phyloP scores from a whole-genome alignment of 129 eudicot genomes.

The Chrysanthemum seticuspe region DNA sequence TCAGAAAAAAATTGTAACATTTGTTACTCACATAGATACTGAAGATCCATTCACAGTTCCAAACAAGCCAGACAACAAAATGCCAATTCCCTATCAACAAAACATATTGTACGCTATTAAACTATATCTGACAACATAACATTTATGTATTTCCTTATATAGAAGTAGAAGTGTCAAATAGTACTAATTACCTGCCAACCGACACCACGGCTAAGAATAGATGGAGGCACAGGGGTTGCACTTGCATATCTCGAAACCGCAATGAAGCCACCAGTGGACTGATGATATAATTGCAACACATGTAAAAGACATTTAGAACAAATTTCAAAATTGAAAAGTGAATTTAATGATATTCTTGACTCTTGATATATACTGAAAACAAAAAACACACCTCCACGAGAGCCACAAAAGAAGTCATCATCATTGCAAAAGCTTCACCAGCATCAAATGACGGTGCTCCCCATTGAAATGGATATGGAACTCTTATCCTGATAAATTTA shows the following conservation, averaged over 20 bases:
- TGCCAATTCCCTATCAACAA: constrained; percentile 60
- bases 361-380: neutral
- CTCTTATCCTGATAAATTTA: constrained; percentile 49
- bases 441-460: constrained; percentile 82
- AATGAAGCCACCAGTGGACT: constrained; percentile 75
- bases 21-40: constrained; percentile 57
- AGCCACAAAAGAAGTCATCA: constrained; percentile 71
- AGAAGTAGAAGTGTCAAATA: neutral
- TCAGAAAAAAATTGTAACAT: constrained; percentile 5
- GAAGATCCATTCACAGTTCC: constrained; percentile 68
- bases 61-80: constrained; percentile 60
- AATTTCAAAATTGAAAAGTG: neutral
- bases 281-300: constrained; percentile 25
- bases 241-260: constrained; percentile 80
- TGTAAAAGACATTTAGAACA: neutral
- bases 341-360: neutral
- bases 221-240: constrained; percentile 74
- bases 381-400: constrained; percentile 59
- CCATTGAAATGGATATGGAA: constrained; percentile 83
- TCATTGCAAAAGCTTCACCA: constrained; percentile 84
- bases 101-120: neutral
- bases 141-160: neutral
- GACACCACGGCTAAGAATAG: constrained; percentile 74
- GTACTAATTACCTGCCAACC: constrained; percentile 69
- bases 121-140: neutral